Percentiles rank a stretch among this genome's conserved stretches.
phyloP scores from a whole-genome alignment of 768 basidiomycete species.

The Termitomyces sp. region DNA sequence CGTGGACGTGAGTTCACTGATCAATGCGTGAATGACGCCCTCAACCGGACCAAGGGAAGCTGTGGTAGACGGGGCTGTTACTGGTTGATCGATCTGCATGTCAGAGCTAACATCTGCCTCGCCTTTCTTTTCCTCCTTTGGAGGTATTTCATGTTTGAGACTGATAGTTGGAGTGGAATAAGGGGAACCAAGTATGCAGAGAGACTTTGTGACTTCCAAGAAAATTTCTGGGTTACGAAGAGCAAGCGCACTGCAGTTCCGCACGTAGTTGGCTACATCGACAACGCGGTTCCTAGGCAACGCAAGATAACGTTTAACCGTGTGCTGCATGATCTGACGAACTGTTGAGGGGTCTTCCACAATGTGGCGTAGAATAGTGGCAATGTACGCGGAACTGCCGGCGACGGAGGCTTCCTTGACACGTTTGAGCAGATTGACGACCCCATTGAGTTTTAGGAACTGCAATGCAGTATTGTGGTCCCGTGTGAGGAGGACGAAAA shows the following conservation, averaged over 20 bases:
- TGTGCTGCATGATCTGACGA: conserved; percentile 73
- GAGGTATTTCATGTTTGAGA: conserved; percentile 39
- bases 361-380: conserved; percentile 87
- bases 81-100: conserved; percentile 57
- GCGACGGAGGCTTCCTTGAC: conserved; percentile 57
- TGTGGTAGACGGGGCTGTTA: conserved; percentile 12
- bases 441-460: conserved; percentile 67
- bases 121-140: conserved; percentile 19
- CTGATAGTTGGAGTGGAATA: conserved; percentile 57
- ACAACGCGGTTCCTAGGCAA: conserved; percentile 64
- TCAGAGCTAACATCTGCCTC: conserved; percentile 30
- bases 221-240: conserved; percentile 79
- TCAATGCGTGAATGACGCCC: conserved; percentile 62
- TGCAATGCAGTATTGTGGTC: conserved; percentile 60
- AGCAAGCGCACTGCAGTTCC: conserved; percentile 73
- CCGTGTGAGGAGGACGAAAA: conserved; percentile 82
- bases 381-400: conserved; percentile 79
- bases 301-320: conserved; percentile 77
- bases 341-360: conserved; percentile 74
- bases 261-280: conserved; percentile 72
- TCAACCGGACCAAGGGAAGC: conserved; percentile 47
- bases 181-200: conserved; percentile 72
- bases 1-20: conserved; percentile 65
- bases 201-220: conserved; percentile 63
- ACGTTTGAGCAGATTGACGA: conserved; percentile 61